Conservation (phyloP, 2,329 filamentous ascomycete genomes). For the Dactylellina drechsleri region DNA sequence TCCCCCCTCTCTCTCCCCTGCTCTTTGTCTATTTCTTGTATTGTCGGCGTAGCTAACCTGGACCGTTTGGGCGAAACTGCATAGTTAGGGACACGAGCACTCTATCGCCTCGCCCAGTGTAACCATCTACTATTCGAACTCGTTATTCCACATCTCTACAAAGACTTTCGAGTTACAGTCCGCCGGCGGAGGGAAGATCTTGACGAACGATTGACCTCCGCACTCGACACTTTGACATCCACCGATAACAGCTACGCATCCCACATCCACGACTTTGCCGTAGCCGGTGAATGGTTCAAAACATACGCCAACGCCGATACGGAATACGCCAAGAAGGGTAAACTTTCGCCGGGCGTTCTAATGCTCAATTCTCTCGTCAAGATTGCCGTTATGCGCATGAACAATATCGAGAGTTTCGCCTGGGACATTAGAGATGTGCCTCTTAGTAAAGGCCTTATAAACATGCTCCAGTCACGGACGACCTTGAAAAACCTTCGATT, state of each 20-base stretch:
- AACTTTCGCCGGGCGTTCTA: constrained; percentile 52
- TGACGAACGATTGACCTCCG: constrained; percentile 51
- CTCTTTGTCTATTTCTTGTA: not conserved
- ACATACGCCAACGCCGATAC: constrained; percentile 48
- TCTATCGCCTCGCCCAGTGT: constrained; percentile 52
- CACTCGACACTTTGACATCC: constrained; percentile 50
- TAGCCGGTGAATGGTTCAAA: constrained; percentile 54
- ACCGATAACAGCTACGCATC: constrained; percentile 52
- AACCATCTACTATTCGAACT: constrained; percentile 54
- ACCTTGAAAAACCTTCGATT: constrained; percentile 52
- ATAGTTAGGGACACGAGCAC: constrained; percentile 50
- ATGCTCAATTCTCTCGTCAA: constrained; percentile 55
- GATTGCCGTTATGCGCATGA: constrained; percentile 53
- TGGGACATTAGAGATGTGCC: constrained; percentile 54
- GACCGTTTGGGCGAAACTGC: not conserved
- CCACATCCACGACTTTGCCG: constrained; percentile 53
- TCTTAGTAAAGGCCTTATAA: constrained; percentile 51
- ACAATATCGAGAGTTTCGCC: constrained; percentile 53
- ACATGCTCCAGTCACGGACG: constrained; percentile 47
- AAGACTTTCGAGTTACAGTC: constrained; percentile 53
- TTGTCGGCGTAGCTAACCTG: not conserved
- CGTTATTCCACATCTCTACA: constrained; percentile 54
- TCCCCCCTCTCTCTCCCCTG: not conserved
- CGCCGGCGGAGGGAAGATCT: constrained; percentile 51
- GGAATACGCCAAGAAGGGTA: constrained; percentile 54